Base-by-base conservation (phyloP, 202 grass and related monocot species). In the Bolboschoenoplectus hybrid region DNA sequence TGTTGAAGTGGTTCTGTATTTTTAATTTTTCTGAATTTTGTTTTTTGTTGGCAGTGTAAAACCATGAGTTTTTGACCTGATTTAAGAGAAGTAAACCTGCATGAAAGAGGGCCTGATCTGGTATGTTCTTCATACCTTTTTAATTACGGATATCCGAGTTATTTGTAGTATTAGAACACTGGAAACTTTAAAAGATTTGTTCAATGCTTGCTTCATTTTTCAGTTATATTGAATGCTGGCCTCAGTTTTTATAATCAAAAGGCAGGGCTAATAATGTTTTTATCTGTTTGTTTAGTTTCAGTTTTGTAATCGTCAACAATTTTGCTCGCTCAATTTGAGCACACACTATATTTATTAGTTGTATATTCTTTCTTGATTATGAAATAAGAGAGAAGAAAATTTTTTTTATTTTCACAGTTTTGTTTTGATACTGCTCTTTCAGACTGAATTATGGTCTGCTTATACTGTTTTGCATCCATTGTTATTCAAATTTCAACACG, bases 141-240 rank as follows among this genome's bases (percentile, higher is more conserved):
- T 41, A 61, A 60, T 80, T 16, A 43, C 17, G 43, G 74, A 44
- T 61, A 79, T 78, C 34, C 58, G 75, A 80, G 6, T 61, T 43
- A 43, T 9, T 60, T 80, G 55, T 80, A 43, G 38, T 80, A 80
- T 60, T 80, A 61, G 14, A 56, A 80, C 36, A 61, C 8, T 43
- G 35, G 76, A 61, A 58, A 43, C 35, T 9, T 60, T 40, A 1
- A 57, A 41, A 39, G 13, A 9, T 78, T 57, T 12, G 14, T 78
- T 78, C 74, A 74, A 77, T 56, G 20, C 74, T 38, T 79, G 76
- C 53, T 61, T 80, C 76, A 60, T 61, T 41, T 71, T 60, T 61
- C 76, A 43, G 35, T 58, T 79, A 79, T 40, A 61, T 61, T 43
- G 17, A 80, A 61, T 60, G 38, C 76, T 80, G 17, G 16, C 14